Conservation (phyloP, 371 early-diverging fungal genomes). For the Actinomortierella wolfii region DNA sequence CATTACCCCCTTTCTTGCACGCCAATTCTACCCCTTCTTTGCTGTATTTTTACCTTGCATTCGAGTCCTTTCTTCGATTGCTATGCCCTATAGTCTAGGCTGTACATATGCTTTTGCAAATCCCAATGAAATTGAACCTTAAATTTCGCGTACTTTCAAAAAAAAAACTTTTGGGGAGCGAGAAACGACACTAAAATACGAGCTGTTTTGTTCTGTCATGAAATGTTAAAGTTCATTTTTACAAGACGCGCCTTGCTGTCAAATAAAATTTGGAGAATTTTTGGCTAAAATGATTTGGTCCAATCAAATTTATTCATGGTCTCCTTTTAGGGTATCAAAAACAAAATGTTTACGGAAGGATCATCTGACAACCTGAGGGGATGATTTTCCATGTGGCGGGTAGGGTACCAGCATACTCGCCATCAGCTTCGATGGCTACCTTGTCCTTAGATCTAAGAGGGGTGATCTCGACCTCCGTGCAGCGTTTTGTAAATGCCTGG, state of each 20-base stretch:
- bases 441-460: constrained; percentile 16
- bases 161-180: too few species aligned
- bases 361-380: constrained; percentile 27
- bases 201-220: neutral
- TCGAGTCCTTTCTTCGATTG: neutral
- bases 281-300: neutral
- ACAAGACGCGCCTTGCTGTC: too few species aligned
- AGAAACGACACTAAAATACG: too few species aligned
- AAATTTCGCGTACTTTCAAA: too few species aligned
- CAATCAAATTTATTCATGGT: too few species aligned
- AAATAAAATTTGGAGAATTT: neutral
- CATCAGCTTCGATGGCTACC: constrained; percentile 38
- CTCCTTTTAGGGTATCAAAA: neutral
- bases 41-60: too few species aligned
- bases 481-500: constrained; percentile 32
- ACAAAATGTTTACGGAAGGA: constrained; percentile 12
- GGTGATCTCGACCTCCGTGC: constrained; percentile 18
- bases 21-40: neutral
- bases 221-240: neutral
- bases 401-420: constrained; percentile 33
- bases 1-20: neutral
- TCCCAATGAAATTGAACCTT: neutral
- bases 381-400: constrained; percentile 38
- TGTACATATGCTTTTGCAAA: constrained; percentile 8
- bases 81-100: neutral